Base-by-base conservation (phyloP, 2,329 filamentous ascomycete species). In the Claviceps digitariae region DNA sequence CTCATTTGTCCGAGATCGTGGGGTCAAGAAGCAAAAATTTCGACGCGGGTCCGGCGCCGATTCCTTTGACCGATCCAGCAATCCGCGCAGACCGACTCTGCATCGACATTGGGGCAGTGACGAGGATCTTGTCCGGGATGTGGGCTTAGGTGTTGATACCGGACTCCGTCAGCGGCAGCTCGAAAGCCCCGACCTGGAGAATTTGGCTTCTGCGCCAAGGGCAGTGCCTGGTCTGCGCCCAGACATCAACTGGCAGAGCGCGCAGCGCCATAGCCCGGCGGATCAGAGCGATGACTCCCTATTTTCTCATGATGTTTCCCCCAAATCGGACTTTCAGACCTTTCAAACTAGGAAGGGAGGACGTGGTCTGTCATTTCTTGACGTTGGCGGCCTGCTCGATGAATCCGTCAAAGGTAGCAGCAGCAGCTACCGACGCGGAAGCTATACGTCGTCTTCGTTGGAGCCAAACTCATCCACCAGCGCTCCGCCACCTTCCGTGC, bases 1-100 rank as follows among this genome's bases (percentile, higher is more conserved):
- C 13, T 95, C 90, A 0, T 97, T 97, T 63, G 82, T 97, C 29
- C 81, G 91, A 15, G 91, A 97, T 65, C 81, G 88, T 52, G 93
- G 93, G 27, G 73, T 90, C 43, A 97, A 97, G 74, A 95, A 94
- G 69, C 77, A 78, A 54, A 93, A 89, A 64, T 96, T 87, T 70
- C 84, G 84, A 52, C 77, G 81, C 56, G 75, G 75, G 17, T 81
- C 83, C 1, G 71, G 78, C 4, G 76, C 77, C 45, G 80, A 81
- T 43, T 90, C 86, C 1, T 71, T 85, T 41, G 83, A 81, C 50
- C 74, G 65, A 15, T 56, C 62, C 13, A 62, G 61, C 52, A 60
- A 61, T 44, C 61, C 68, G 20, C 71, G 67, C 56, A 72, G 75
- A 57, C 76, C 72, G 57, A 74, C 76, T 12, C 57, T 84, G 46